Conservation (phyloP, 371 early-diverging fungal genomes). For the Rhizopus sp. region DNA sequence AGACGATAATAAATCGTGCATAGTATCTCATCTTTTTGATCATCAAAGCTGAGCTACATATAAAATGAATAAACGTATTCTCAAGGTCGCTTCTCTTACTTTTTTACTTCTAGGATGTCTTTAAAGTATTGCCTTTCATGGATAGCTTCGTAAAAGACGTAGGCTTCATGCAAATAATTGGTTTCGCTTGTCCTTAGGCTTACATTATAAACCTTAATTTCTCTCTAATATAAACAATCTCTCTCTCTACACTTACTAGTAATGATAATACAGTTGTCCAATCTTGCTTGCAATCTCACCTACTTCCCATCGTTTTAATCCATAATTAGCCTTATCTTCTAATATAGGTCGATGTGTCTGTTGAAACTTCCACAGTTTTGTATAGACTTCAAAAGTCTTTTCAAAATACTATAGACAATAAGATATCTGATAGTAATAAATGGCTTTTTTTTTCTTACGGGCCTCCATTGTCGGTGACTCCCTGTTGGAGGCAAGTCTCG, state of each 20-base stretch:
- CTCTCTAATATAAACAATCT: neutral
- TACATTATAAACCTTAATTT: neutral
- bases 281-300: slow-evolving; percentile 98
- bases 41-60: slow-evolving; percentile 80
- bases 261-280: slow-evolving; percentile 91
- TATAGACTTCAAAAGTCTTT: slow-evolving; percentile 95
- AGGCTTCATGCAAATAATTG: slow-evolving; percentile 92
- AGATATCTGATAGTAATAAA: neutral
- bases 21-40: slow-evolving; percentile 96
- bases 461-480: slow-evolving; percentile 77
- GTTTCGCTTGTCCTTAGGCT: slow-evolving; percentile 93
- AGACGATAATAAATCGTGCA: slow-evolving; percentile 95
- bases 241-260: slow-evolving; percentile 58
- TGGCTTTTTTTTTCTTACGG: slow-evolving; percentile 30
- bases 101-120: slow-evolving; percentile 88
- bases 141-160: slow-evolving; percentile 95
- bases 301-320: slow-evolving; percentile 95
- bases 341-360: slow-evolving; percentile 82
- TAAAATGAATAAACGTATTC: neutral
- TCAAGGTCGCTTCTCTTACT: slow-evolving; percentile 38
- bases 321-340: slow-evolving; percentile 87
- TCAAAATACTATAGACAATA: slow-evolving; percentile 76
- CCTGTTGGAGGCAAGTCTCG: slow-evolving; percentile 80
- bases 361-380: slow-evolving; percentile 97
- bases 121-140: slow-evolving; percentile 93